phyloP scores from a whole-genome alignment of 2,329 filamentous ascomycete species.

The Ceratocystis cubensis region DNA sequence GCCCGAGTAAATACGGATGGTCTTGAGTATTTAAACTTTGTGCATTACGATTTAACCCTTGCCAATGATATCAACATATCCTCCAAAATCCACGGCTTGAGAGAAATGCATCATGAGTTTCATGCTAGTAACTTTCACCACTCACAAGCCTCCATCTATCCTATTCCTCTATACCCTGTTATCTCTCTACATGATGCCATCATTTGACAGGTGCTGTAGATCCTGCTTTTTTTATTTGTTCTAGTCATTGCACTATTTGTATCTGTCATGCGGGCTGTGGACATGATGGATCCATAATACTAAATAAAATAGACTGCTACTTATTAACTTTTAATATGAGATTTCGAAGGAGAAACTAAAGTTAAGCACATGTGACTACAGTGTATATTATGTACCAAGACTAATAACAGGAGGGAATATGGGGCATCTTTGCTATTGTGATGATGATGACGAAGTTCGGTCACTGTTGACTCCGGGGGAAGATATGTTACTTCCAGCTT shows the following conservation, averaged over 20 bases:
- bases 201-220: not conserved
- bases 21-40: not conserved
- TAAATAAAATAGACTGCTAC: not conserved
- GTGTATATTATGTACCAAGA: not conserved
- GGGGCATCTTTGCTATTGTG: not conserved
- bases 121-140: too few species aligned
- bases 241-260: not conserved
- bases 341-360: too few species aligned
- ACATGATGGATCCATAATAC: not conserved
- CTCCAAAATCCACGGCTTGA: too few species aligned
- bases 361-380: too few species aligned
- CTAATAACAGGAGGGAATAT: not conserved
- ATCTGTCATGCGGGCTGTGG: not conserved
- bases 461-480: too few species aligned
- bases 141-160: not conserved
- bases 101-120: too few species aligned
- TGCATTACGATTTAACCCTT: not conserved
- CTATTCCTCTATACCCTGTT: not conserved
- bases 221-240: not conserved
- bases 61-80: too few species aligned
- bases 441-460: not conserved
- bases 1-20: conserved; percentile 34
- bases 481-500: not conserved
- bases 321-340: too few species aligned
- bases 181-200: not conserved